A percentile compares a stretch with the other conserved stretches of the same genome.
These are phyloP conservation scores for Schizophyllum amplum DNA, from an alignment of 1,284 basidiomycete species.

Conservation along the genomic window DNA sequence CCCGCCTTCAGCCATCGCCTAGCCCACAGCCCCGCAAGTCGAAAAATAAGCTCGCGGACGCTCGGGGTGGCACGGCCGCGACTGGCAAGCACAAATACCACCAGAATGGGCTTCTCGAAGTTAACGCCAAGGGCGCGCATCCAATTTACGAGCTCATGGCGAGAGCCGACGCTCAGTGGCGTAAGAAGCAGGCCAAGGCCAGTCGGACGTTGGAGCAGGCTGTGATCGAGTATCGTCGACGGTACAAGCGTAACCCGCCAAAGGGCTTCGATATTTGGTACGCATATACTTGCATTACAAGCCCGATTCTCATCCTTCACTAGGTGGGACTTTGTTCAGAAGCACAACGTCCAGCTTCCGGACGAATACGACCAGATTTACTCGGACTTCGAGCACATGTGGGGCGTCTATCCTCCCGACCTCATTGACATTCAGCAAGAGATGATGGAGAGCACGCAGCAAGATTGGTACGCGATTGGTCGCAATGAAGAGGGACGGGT, in stretches of 20 bases:
- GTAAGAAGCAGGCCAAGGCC: conserved; percentile 38
- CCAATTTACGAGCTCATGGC: conserved; percentile 47
- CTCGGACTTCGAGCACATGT: conserved; percentile 44
- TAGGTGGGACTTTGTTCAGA: conserved; percentile 52
- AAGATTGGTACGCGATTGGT: background rate
- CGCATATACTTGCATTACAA: conserved; percentile 8
- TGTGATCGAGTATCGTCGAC: conserved; percentile 45
- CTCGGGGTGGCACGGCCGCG: background rate
- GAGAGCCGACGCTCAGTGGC: conserved; percentile 40
- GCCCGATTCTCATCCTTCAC: background rate
- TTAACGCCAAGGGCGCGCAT: conserved; percentile 30
- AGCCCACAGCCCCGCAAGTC: background rate
- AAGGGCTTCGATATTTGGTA: conserved; percentile 49
- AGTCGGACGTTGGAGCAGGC: conserved; percentile 49
- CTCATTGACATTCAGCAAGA: conserved; percentile 29
- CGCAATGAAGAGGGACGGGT: background rate
- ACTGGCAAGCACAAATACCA: conserved; percentile 20
- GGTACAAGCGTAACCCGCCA: conserved; percentile 38
- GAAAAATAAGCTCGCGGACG: background rate
- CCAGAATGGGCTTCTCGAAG: conserved; percentile 26
- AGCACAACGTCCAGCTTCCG: conserved; percentile 53
- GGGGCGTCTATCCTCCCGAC: conserved; percentile 41
- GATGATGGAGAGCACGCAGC: conserved; percentile 25
- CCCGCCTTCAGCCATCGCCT: background rate
- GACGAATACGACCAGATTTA: conserved; percentile 53